phyloP scores from a whole-genome alignment of 805 yeast species.

The Sugiyamaella valdiviana region DNA sequence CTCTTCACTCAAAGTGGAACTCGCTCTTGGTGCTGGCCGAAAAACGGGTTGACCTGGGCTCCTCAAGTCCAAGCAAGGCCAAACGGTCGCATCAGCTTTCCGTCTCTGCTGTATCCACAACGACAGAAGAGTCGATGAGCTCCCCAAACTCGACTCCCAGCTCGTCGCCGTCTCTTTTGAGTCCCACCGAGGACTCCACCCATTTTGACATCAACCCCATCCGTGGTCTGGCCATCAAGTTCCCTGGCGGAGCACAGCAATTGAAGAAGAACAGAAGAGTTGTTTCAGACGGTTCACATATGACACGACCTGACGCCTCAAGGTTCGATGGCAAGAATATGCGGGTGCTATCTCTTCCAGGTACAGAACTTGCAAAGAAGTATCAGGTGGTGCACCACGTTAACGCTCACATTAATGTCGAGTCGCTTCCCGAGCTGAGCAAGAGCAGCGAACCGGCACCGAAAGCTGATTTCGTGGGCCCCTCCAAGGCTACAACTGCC shows the following conservation, averaged over 20 bases:
- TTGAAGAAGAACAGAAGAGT: background rate
- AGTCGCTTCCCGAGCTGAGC: too few species aligned
- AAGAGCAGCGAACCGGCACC: too few species aligned
- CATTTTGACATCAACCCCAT: background rate
- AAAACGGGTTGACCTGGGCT: background rate
- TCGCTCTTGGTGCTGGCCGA: constrained; percentile 5
- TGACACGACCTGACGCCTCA: too few species aligned
- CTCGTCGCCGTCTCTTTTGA: background rate
- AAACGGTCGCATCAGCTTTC: background rate
- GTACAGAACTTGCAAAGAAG: background rate
- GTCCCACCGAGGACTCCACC: background rate
- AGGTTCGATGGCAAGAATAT: background rate
- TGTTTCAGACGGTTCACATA: too few species aligned
- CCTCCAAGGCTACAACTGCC: background rate
- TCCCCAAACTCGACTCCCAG: background rate
- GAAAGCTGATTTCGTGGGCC: too few species aligned
- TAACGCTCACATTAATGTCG: too few species aligned
- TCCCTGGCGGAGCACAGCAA: background rate
- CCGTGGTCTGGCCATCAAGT: constrained; percentile 5
- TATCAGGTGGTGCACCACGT: too few species aligned
- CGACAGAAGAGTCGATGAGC: background rate
- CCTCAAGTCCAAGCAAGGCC: background rate
- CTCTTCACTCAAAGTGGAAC: constrained; percentile 16
- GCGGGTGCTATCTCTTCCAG: background rate
- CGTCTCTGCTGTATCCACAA: background rate